phyloP scores from a whole-genome alignment of 1,284 basidiomycete species.

The Moniliophthora roreri region DNA sequence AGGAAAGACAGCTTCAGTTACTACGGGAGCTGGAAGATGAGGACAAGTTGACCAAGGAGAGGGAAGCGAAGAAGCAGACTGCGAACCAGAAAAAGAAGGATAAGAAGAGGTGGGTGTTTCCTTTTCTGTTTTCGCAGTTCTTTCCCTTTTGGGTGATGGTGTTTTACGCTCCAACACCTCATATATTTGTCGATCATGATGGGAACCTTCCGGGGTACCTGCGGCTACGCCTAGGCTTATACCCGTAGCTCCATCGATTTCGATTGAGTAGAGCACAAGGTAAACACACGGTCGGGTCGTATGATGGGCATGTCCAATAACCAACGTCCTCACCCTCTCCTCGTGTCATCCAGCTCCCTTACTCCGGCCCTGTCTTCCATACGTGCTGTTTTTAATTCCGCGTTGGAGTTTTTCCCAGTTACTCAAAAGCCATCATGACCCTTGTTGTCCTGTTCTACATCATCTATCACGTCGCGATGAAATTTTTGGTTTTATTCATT shows the following conservation, averaged over 20 bases:
- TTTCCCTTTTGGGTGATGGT: not conserved
- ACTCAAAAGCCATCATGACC: no score
- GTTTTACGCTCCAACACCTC: not conserved
- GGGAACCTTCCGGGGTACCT: no score
- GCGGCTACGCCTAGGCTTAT: no score
- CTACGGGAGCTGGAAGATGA: slow-evolving; percentile 90
- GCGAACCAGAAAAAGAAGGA: slow-evolving; percentile 99
- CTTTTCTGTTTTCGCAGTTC: not conserved
- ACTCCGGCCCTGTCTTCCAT: no score
- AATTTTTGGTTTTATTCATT: not conserved
- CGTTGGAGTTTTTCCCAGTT: not conserved
- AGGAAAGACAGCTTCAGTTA: slow-evolving; percentile 85
- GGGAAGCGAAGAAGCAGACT: slow-evolving; percentile 91
- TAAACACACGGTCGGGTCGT: not conserved
- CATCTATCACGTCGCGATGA: not conserved
- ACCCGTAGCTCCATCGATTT: no score
- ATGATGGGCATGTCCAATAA: not conserved
- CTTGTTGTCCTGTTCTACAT: not conserved
- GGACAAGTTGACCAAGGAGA: slow-evolving; percentile 76
- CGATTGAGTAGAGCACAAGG: not conserved
- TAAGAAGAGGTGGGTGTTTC: slow-evolving; percentile 75
- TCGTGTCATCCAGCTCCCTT: no score
- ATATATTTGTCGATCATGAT: slow-evolving; percentile 9
- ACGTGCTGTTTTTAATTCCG: not conserved
- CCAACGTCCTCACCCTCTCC: no score